Evolutionary conservation across 2,329 filamentous ascomycete genomes (phyloP).

Genomic region (Xylaria digitata): DNA sequence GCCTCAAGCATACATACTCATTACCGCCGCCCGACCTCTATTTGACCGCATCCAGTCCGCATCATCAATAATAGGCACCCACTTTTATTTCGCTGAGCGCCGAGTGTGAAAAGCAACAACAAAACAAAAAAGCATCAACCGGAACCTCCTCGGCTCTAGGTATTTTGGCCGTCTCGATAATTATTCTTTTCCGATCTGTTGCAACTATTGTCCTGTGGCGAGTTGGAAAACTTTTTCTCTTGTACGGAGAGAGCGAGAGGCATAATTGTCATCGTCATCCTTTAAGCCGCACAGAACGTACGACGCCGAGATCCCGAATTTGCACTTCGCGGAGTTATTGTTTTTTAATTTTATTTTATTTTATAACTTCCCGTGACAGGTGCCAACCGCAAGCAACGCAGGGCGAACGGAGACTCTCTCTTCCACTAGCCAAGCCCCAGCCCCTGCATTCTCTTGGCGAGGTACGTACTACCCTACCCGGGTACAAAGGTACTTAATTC

Average conservation of each 20-base stretch:
- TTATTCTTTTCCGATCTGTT: slow-evolving; percentile 6
- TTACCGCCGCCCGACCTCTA: slow-evolving; percentile 20
- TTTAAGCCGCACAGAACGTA: slow-evolving; percentile 15
- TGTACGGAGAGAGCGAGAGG: slow-evolving; percentile 33
- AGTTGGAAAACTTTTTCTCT: slow-evolving; percentile 15
- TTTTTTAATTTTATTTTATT: slow-evolving; percentile 7
- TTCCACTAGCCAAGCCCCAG: slow-evolving; percentile 33
- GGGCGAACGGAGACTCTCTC: slow-evolving; percentile 27
- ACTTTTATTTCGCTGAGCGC: slow-evolving; percentile 31
- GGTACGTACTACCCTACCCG: slow-evolving; percentile 17
- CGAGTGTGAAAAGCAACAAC: slow-evolving; percentile 29
- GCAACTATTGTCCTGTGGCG: slow-evolving; percentile 14
- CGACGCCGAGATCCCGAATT: slow-evolving; percentile 32
- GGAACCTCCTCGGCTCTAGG: slow-evolving; percentile 26
- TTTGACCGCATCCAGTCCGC: slow-evolving; percentile 32
- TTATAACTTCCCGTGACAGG: slow-evolving; percentile 25
- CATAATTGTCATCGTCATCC: slow-evolving; percentile 26
- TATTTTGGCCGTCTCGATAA: slow-evolving; percentile 30
- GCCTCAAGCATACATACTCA: slow-evolving; percentile 42
- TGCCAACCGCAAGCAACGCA: slow-evolving; percentile 14
- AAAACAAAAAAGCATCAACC: slow-evolving; percentile 26
- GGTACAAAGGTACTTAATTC: neutral
- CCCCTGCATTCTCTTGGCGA: slow-evolving; percentile 34
- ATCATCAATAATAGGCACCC: slow-evolving; percentile 33
- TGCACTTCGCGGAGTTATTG: slow-evolving; percentile 10